phyloP scores from a whole-genome alignment of 2,329 filamentous ascomycete species.

The Colletotrichum sp. region DNA sequence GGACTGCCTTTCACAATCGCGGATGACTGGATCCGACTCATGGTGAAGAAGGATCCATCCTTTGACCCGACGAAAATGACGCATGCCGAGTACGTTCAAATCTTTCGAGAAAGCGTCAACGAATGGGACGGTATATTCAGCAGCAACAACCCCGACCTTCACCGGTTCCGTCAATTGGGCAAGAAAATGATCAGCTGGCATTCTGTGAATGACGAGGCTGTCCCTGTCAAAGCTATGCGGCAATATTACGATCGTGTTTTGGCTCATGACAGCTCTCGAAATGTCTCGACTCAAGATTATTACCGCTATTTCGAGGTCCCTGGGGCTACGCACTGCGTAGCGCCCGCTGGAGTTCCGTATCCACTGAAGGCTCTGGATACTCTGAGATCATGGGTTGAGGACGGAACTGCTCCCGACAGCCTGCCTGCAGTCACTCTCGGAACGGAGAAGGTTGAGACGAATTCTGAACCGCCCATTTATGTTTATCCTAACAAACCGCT shows the following conservation, averaged over 20 bases:
- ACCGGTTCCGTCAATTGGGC: slow-evolving; percentile 31
- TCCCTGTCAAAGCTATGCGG: slow-evolving; percentile 22
- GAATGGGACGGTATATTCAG: slow-evolving; percentile 25
- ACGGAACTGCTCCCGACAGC: slow-evolving; percentile 50
- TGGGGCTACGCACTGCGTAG: slow-evolving; percentile 52
- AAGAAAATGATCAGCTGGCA: slow-evolving; percentile 48
- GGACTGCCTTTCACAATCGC: background rate
- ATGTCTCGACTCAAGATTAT: background rate
- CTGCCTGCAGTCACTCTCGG: background rate
- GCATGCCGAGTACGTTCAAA: background rate
- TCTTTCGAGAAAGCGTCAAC: slow-evolving; percentile 21
- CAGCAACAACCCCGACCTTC: slow-evolving; percentile 28
- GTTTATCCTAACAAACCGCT: background rate
- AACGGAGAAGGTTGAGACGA: background rate
- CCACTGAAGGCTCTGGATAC: background rate
- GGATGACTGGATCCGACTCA: background rate
- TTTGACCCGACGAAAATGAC: slow-evolving; percentile 23
- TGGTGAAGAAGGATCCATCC: slow-evolving; percentile 29
- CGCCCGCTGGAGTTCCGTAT: background rate
- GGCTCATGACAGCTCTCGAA: background rate
- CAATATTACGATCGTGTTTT: background rate
- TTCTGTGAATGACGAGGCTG: slow-evolving; percentile 39
- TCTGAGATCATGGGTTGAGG: slow-evolving; percentile 55
- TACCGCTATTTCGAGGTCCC: slow-evolving; percentile 49
- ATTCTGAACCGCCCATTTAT: background rate